Conservation (phyloP, 2,329 filamentous ascomycete genomes). For the Fusarium caatingaense region DNA sequence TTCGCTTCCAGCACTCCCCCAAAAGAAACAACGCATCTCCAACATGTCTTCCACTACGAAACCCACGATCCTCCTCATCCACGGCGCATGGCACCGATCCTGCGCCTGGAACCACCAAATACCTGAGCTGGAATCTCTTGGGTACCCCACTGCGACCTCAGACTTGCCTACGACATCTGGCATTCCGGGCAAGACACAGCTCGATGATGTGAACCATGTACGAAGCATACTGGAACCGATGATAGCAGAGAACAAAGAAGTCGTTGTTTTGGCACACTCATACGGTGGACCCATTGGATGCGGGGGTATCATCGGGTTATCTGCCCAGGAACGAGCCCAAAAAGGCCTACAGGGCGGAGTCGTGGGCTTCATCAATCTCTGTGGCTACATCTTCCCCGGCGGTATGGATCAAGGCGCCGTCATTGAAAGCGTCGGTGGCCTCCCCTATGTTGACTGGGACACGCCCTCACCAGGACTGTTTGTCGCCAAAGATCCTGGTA, state of each 20-base stretch:
- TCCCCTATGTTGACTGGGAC: not conserved
- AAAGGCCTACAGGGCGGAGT: not conserved
- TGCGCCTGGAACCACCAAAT: not conserved
- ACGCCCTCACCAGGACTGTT: not conserved
- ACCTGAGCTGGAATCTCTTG: not conserved
- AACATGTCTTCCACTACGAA: not conserved
- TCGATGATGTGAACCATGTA: not conserved
- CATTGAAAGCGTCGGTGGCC: not conserved
- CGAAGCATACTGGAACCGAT: accelerated
- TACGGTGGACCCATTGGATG: not conserved
- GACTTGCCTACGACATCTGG: not conserved
- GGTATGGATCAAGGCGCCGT: not conserved
- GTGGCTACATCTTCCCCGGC: not conserved
- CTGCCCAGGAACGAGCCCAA: not conserved
- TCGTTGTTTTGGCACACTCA: not conserved
- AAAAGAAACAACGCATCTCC: accelerated
- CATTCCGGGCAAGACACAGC: not conserved
- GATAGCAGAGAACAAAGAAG: not conserved
- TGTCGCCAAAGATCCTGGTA: not conserved
- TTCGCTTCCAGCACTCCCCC: accelerated
- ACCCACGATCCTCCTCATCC: accelerated
- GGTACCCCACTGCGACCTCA: not conserved
- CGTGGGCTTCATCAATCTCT: not conserved
- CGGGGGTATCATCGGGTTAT: not conserved
- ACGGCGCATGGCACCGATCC: not conserved